Base-by-base conservation (phyloP, 768 basidiomycete species). In the Leucosporidium creatinivorum region DNA sequence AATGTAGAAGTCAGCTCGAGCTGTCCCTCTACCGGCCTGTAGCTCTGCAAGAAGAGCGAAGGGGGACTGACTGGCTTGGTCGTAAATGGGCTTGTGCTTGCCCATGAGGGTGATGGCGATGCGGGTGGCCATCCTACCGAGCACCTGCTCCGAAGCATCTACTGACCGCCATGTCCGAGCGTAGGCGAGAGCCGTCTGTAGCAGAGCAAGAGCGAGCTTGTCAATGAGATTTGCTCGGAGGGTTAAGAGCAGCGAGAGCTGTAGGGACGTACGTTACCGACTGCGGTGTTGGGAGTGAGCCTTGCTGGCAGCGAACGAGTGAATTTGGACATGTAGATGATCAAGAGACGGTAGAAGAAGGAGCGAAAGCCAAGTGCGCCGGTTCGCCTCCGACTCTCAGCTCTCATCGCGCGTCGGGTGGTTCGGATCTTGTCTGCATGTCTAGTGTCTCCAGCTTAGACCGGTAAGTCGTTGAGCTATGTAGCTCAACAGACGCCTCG, bases 61-160 rank as follows among this genome's bases (percentile, higher is more conserved):
- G 13, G 8, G 21, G 49, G 10, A 80, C 87, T 66, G 69, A 92
- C 94, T 85, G 72, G 87, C 84, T 15, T 91, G 91, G 79, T 98
- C 92, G 75, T 90, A 98, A 50, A 93, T 91, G 9, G 94, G 93
- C 77, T 98, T 99, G 79, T 98, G 93, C 80, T 98, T 99, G 76
- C 94, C 96, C 94, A 97, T 97, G 56, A 99, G 83, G 39, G 93
- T 92, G 66, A 91, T 84, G 4, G 96, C 94, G 74, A 99, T 96
- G 47, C 91, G 84, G 74, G 89, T 87, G 9, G 96, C 93, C 15
- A 98, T 84, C 82, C 93, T 91, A 77, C 96, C 96, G 23, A 98
- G 83, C n/a, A 93, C 82, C 49, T 93, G 86, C 74, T 90, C 89
- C 15, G 88, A 83, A 18, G 93, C 93, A 74, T 94, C 88, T 69